These are phyloP conservation scores for Phylloporus arenicola DNA, from an alignment of 768 basidiomycete genomes.

Conservation along the genomic window DNA sequence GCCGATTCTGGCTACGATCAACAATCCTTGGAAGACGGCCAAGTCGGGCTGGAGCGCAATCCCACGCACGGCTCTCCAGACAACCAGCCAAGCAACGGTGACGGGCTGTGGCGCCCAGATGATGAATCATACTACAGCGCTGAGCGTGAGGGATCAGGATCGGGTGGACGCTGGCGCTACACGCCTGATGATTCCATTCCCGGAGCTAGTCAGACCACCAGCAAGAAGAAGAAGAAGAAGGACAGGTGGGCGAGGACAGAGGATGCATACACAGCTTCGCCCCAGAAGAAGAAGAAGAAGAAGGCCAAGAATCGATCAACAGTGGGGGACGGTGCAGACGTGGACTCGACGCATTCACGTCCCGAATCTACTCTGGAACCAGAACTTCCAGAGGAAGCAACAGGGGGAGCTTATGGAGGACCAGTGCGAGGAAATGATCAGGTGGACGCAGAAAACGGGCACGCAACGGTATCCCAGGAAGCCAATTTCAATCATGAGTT, in stretches of 20 bases:
- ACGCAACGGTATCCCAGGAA: slow-evolving; percentile 29
- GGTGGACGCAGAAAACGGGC: slow-evolving; percentile 14
- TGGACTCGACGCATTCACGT: slow-evolving; percentile 30
- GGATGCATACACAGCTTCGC: slow-evolving; percentile 59
- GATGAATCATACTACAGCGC: slow-evolving; percentile 72
- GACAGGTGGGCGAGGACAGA: slow-evolving; percentile 85
- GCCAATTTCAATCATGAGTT: slow-evolving; percentile 66
- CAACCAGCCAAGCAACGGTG: slow-evolving; percentile 25
- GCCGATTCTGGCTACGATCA: slow-evolving; percentile 64
- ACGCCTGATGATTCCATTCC: slow-evolving; percentile 62
- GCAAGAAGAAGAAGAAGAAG: slow-evolving; percentile 71
- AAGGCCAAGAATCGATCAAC: slow-evolving; percentile 49
- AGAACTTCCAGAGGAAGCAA: slow-evolving; percentile 59
- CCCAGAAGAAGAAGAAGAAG: slow-evolving; percentile 59
- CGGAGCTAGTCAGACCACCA: slow-evolving; percentile 36
- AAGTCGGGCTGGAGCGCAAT: slow-evolving; percentile 35
- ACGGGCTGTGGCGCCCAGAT: slow-evolving; percentile 65
- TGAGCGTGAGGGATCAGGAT: slow-evolving; percentile 31
- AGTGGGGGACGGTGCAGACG: slow-evolving; percentile 29
- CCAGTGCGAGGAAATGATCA: slow-evolving; percentile 12
- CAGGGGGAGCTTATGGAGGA: slow-evolving; percentile 57
- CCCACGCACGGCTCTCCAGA: slow-evolving; percentile 10
- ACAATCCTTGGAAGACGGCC: slow-evolving; percentile 75
- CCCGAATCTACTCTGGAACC: slow-evolving; percentile 41
- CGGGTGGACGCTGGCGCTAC: slow-evolving; percentile 68